A percentile compares a stretch with the other conserved stretches of the same genome.
Evolutionary conservation across 2,329 filamentous ascomycete species (phyloP).

Genomic region (Calonectria naviculata): DNA sequence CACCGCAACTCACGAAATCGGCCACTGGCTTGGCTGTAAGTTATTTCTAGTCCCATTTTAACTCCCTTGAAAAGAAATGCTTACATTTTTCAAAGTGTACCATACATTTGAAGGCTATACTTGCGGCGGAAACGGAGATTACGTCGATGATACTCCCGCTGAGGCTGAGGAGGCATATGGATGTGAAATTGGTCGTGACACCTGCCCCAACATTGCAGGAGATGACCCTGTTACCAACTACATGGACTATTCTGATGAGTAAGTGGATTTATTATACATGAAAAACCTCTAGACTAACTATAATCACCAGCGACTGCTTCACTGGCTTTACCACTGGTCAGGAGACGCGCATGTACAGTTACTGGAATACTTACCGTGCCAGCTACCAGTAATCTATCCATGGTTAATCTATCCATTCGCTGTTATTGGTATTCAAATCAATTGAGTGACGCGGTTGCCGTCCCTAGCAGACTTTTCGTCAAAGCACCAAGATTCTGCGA

Average conservation of each 20-base stretch:
- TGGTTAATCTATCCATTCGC: not conserved
- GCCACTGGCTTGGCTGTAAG: constrained; percentile 53
- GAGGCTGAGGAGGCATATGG: constrained; percentile 45
- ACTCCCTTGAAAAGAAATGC: not conserved
- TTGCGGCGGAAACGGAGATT: constrained; percentile 49
- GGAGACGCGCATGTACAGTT: constrained; percentile 32
- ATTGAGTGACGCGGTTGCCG: not conserved
- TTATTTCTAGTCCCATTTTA: not conserved
- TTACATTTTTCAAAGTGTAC: constrained; percentile 35
- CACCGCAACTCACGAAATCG: constrained; percentile 49
- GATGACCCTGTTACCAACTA: constrained; percentile 50
- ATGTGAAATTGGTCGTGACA: constrained; percentile 48
- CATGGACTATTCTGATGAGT: constrained; percentile 56
- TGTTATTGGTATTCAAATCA: not conserved
- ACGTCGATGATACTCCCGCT: constrained; percentile 53
- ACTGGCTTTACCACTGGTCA: constrained; percentile 38
- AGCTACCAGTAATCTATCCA: constrained; percentile 10
- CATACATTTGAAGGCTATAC: constrained; percentile 53
- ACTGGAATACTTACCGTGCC: constrained; percentile 32
- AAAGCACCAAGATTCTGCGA: not conserved
- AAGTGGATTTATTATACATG: not conserved
- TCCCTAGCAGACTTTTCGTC: not conserved
- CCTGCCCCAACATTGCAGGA: constrained; percentile 46
- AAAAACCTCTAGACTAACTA: not conserved
- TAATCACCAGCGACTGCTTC: constrained; percentile 27